Evolutionary conservation across 768 basidiomycete species (phyloP).

Genomic region (Rhizopogon salebrosus): DNA sequence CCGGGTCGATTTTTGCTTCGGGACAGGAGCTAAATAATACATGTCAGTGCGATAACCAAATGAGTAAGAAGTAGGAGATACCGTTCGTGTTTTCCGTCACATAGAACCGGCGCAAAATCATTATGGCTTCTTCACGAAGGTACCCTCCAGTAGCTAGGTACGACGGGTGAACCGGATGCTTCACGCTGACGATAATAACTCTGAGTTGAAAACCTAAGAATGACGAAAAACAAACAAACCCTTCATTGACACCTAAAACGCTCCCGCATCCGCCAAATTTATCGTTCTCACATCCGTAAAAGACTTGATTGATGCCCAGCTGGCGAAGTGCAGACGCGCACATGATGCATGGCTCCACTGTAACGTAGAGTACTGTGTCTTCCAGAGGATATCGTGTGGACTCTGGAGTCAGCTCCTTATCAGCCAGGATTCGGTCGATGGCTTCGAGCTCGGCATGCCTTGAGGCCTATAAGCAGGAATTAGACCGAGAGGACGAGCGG

Average conservation of each 20-base stretch:
- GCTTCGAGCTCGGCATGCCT: constrained; percentile 97
- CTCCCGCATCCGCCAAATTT: constrained; percentile 96
- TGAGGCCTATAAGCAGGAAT: constrained; percentile 63
- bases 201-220: not conserved
- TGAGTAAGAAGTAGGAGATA: constrained; percentile 28
- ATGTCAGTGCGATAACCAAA: constrained; percentile 6
- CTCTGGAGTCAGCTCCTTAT: constrained; percentile 50
- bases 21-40: constrained; percentile 67
- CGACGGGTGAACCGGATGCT: constrained; percentile 67
- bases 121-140: constrained; percentile 77
- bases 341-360: constrained; percentile 99
- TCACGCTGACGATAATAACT: constrained; percentile 38
- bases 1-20: constrained; percentile 82
- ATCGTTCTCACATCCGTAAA: constrained; percentile 93
- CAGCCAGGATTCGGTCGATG: constrained; percentile 79
- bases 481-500: not conserved
- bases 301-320: constrained; percentile 84
- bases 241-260: constrained; percentile 80
- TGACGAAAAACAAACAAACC: constrained; percentile 45
- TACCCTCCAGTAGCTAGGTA: constrained; percentile 77
- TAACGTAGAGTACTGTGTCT: constrained; percentile 88
- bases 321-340: constrained; percentile 95
- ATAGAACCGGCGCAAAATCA: constrained; percentile 83
- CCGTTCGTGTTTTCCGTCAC: constrained; percentile 92
- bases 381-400: constrained; percentile 54